Base-by-base conservation (phyloP, 2,329 filamentous ascomycete species). In the Ceratocystis papillata region DNA sequence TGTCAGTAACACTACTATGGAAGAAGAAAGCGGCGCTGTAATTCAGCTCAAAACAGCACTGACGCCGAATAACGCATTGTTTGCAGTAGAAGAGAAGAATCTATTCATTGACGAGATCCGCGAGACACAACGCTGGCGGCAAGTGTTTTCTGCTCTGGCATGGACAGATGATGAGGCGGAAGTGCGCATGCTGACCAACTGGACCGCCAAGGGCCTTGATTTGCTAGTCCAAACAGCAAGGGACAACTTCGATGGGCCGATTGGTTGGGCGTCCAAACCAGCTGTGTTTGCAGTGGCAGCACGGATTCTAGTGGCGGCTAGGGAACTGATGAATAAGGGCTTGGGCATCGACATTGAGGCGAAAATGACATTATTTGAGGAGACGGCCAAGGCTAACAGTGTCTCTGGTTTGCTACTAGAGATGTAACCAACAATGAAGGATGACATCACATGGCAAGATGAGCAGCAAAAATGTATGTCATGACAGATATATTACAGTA, bases 41-140 rank as follows among this genome's bases (percentile, higher is more conserved):
- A 65, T 78, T 1, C 77, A 80, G 66, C 75, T 86, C 22, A 68
- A 72, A 2, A 69, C 73, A 7, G 80, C 81, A 3, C 73, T 84
- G 71, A 75, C 76, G 65, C 78, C 81, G 70, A 83, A 89, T 72
- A 83, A 85, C 69, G 80, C 86, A 2, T 81, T 99, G 0, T 99
- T 99, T 73, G 87, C 83, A 0, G 81, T 90, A 66, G 94, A 99
- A 75, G 92, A 95, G 73, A 91, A 96, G 73, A 99, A 99, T 73
- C 80, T 96, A n/a, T 97, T 90, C 74, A 79, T 93, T 62, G 93
- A 97, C 73, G 86, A 91, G 70, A 83, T 90, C 5, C 80, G 85
- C 61, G 92, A 96, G 74, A 79, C 85, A 2, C 76, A 80, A 20
- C 74, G 84, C n/a, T 96, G 91, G 90, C 76, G 80, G 0, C 74